Evolutionary conservation across 2,329 filamentous ascomycete species (phyloP).

Genomic region (Aspergillus intermedius): DNA sequence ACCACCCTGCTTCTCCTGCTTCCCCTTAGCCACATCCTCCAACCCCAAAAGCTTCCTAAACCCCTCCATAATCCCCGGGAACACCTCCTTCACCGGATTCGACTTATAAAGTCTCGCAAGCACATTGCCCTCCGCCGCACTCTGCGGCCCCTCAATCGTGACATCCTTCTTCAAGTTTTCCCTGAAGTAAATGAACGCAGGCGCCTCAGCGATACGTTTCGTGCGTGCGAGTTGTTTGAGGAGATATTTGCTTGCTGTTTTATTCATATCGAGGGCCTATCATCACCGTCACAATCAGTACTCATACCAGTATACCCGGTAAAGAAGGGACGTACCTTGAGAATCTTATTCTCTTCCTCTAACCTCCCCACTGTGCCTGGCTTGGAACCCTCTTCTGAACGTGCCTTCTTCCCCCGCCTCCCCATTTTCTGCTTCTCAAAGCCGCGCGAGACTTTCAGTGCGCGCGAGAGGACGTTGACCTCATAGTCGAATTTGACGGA

Average conservation of each 20-base stretch:
- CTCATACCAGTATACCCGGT: not conserved
- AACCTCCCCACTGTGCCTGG: conserved; percentile 38
- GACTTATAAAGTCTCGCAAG: conserved; percentile 55
- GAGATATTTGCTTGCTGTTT: conserved; percentile 48
- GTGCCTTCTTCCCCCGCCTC: conserved; percentile 51
- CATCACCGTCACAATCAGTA: conserved; percentile 4
- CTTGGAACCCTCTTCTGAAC: conserved; percentile 35
- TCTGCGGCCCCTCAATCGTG: conserved; percentile 31
- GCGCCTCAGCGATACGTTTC: conserved; percentile 50
- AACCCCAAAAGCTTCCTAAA: conserved; percentile 35
- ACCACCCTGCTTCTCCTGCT: conserved; percentile 3
- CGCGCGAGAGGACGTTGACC: conserved; percentile 44
- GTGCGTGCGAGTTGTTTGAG: conserved; percentile 52
- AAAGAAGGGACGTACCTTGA: conserved; percentile 43
- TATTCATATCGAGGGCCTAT: conserved; percentile 46
- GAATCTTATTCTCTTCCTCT: conserved; percentile 48
- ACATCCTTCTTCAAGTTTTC: conserved; percentile 28
- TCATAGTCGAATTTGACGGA: conserved; percentile 45
- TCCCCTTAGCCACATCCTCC: conserved; percentile 18
- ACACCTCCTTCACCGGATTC: conserved; percentile 50
- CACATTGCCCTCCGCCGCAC: conserved; percentile 50
- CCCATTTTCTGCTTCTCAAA: conserved; percentile 61
- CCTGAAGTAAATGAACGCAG: conserved; percentile 40
- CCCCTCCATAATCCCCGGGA: conserved; percentile 41
- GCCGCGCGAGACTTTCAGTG: conserved; percentile 53